These are phyloP conservation scores for Mrakia frigida DNA, from an alignment of 768 basidiomycete species.

Conservation along the genomic window DNA sequence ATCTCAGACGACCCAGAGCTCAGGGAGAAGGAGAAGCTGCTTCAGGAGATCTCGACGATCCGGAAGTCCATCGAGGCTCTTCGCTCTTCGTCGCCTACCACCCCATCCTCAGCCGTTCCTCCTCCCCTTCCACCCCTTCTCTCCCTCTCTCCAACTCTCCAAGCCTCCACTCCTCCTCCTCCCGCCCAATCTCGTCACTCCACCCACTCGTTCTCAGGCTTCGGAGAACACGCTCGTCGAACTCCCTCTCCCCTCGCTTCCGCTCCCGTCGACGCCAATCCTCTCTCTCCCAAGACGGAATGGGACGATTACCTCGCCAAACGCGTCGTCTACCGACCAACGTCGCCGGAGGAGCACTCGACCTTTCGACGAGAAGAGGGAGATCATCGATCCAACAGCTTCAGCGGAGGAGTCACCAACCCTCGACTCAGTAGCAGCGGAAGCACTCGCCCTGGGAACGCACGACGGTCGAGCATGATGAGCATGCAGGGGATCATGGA, in stretches of 20 bases:
- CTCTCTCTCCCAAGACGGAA: constrained; percentile 50
- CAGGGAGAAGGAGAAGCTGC: constrained; percentile 39
- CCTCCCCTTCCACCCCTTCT: constrained; percentile 6
- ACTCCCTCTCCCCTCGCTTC: constrained; percentile 59
- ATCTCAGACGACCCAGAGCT: background rate
- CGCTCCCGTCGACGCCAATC: background rate
- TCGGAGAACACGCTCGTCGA: constrained; percentile 55
- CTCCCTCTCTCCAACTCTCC: background rate
- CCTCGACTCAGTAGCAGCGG: background rate
- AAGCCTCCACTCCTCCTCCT: constrained; percentile 28
- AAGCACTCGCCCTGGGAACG: background rate
- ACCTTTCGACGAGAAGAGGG: too few species aligned
- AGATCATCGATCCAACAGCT: background rate
- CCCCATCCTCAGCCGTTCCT: constrained; percentile 23
- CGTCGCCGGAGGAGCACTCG: background rate
- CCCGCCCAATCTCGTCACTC: background rate
- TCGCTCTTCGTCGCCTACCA: constrained; percentile 48
- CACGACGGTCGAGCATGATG: constrained; percentile 6
- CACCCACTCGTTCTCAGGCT: constrained; percentile 47
- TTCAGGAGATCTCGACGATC: constrained; percentile 49
- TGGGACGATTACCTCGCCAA: constrained; percentile 86
- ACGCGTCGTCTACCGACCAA: constrained; percentile 72
- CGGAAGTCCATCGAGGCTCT: constrained; percentile 56
- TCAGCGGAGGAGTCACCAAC: background rate
- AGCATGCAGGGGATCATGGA: background rate